Evolutionary conservation across 352 stramenopile genomes (phyloP), one percentile per base, ranked within the genome.

Genomic region (Pythium dissotocum): DNA sequence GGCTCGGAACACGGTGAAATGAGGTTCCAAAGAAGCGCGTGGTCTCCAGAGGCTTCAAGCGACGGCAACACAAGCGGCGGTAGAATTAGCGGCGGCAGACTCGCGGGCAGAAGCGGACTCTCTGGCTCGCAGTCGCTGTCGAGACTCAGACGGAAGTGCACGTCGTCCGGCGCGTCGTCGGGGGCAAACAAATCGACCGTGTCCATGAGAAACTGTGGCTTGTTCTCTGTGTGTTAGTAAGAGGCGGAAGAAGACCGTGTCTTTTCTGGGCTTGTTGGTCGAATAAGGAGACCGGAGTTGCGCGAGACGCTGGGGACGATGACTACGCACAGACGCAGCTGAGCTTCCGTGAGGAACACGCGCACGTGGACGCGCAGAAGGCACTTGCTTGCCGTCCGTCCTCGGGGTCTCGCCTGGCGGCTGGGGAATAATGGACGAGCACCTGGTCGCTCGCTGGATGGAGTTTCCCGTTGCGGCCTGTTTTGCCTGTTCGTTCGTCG

Each of bases 1-100:
- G 33, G 60, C 49, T 77, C 71, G 9, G 77, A 88, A 62, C 72
- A 86, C 13, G 83, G 83, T 32, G 83, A 91, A 33, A 91, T 78
- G 52, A 91, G 70, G 48, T 63, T 70, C 76, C 73, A 86, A 44
- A 77, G 72, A 36, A 73, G 9, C 12, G 30, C 28, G n/a, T 54
- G n/a, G 35, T 6, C 61, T 12, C n/a, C 35, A 21, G 46, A 21
- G 13, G 35, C 13, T 24, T 24, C 42, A 18, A 46, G 36, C 16
- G 54, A 46, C 13, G 58, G 2, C 26, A 63, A n/a, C 26, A n/a
- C 26, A 42, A n/a, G 40, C 58, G 58, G 42, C 13, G 28, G 14
- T 2, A 44, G n/a, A 36, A 26, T 0, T 26, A 14, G 21, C 0
- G 56, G 36, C 10, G 36, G 36, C 36, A 42, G 36, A 42, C 5